A percentile compares a stretch with the other conserved stretches of the same genome.
Conservation (phyloP, 345 rosid species). For the Chamaenerion angustifolium region DNA sequence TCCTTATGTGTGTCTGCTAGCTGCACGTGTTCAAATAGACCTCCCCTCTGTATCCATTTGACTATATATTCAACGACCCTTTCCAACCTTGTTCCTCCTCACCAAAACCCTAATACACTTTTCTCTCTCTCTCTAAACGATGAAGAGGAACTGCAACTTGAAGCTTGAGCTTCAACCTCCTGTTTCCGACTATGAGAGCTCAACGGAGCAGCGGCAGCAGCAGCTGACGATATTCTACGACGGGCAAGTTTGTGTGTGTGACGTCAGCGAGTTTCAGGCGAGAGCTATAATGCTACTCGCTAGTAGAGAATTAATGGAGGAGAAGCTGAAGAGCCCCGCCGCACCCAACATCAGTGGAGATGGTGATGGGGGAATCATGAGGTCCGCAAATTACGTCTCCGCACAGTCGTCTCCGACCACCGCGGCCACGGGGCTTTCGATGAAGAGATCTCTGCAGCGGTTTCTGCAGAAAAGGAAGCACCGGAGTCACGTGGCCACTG, state of each 20-base stretch:
- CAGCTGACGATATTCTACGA: constrained; percentile 36
- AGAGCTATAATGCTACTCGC: constrained; percentile 20
- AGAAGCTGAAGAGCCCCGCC: neutral
- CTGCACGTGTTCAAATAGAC: no score
- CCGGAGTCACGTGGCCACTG: neutral
- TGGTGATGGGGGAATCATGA: no score
- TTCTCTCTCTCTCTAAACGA: neutral
- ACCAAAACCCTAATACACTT: no score
- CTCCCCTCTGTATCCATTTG: no score
- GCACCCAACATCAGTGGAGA: neutral
- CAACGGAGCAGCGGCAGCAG: constrained; percentile 15
- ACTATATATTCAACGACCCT: no score
- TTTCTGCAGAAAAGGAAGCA: constrained; percentile 19
- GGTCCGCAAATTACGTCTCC: neutral
- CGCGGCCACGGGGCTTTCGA: constrained; percentile 2
- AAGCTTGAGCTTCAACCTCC: constrained; percentile 28
- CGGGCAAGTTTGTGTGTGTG: constrained; percentile 29
- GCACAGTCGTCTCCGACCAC: constrained; percentile 2
- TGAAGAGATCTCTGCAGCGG: constrained; percentile 22
- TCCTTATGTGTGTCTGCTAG: no score
- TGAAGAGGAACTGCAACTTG: constrained; percentile 32
- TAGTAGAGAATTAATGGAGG: constrained; percentile 7
- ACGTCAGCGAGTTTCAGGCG: constrained; percentile 38
- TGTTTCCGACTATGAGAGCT: constrained; percentile 6
- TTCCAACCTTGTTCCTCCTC: no score